A percentile compares a stretch with the other conserved stretches of the same genome.
These are phyloP conservation scores for Coniophora puteana DNA, from an alignment of 1,284 basidiomycete species.

Conservation along the genomic window DNA sequence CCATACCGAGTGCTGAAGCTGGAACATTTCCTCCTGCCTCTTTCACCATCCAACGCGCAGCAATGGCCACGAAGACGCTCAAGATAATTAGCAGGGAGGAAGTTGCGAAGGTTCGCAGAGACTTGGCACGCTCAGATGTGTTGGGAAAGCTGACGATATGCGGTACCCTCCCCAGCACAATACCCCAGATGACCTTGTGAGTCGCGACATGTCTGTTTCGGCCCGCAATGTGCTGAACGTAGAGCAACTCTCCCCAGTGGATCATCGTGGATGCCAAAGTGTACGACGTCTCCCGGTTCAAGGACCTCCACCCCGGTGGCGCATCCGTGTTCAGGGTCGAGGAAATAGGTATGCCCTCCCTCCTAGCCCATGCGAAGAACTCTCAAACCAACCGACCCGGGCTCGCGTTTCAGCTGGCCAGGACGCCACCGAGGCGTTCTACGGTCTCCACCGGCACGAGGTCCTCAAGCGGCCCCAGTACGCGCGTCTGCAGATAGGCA, in stretches of 20 bases:
- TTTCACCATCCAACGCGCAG: too few species aligned
- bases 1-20: too few species aligned
- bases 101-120: slow-evolving; percentile 31
- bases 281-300: slow-evolving; percentile 78
- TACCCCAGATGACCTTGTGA: slow-evolving; percentile 49
- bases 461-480: slow-evolving; percentile 76
- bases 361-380: background rate
- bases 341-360: slow-evolving; percentile 56
- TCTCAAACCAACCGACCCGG: slow-evolving; percentile 30
- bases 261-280: slow-evolving; percentile 82
- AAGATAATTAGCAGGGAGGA: slow-evolving; percentile 27
- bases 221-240: slow-evolving; percentile 33
- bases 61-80: slow-evolving; percentile 8
- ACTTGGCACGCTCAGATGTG: background rate
- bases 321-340: slow-evolving; percentile 66
- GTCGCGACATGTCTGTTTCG: slow-evolving; percentile 21
- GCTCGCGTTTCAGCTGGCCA: slow-evolving; percentile 59
- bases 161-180: slow-evolving; percentile 41
- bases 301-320: slow-evolving; percentile 80
- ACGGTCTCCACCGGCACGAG: slow-evolving; percentile 78
- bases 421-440: slow-evolving; percentile 86
- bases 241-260: slow-evolving; percentile 66
- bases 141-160: background rate
- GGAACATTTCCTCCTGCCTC: too few species aligned
- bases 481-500: slow-evolving; percentile 64